Percentiles rank a stretch among this genome's conserved stretches.
Conservation (phyloP, 2,329 filamentous ascomycete genomes). For the Talaromyces piceae region DNA sequence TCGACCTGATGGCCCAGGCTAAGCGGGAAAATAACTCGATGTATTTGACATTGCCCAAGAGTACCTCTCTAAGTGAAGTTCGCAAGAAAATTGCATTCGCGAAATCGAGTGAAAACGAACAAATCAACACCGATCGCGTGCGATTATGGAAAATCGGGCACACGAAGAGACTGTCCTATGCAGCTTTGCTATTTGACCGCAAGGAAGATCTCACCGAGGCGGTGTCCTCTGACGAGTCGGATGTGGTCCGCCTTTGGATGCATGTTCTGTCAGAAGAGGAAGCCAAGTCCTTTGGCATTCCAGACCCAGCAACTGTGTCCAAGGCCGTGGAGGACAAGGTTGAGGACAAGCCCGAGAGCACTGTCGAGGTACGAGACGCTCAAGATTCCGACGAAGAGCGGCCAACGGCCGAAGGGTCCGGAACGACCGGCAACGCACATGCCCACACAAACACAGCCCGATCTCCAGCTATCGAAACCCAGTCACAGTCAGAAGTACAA, state of each 20-base stretch:
- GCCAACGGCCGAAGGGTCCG: constrained; percentile 7
- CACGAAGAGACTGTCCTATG: constrained; percentile 23
- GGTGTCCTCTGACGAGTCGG: constrained; percentile 19
- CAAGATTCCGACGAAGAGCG: constrained; percentile 19
- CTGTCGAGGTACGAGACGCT: constrained; percentile 20
- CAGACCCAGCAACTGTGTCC: constrained; percentile 21
- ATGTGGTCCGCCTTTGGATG: constrained; percentile 31
- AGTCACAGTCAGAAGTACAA: background rate
- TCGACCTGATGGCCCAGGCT: constrained; percentile 35
- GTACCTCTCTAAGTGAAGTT: constrained; percentile 28
- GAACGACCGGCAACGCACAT: background rate
- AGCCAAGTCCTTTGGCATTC: constrained; percentile 28
- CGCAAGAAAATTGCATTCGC: constrained; percentile 29
- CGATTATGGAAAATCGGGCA: constrained; percentile 36
- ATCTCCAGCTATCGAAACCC: background rate
- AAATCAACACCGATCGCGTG: constrained; percentile 25
- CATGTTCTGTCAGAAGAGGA: constrained; percentile 29
- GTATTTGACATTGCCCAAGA: constrained; percentile 28
- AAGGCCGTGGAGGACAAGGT: constrained; percentile 16
- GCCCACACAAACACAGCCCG: background rate
- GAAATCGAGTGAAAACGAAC: constrained; percentile 20
- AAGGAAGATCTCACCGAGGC: constrained; percentile 25
- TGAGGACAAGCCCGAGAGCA: constrained; percentile 25
- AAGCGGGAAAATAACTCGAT: constrained; percentile 27
- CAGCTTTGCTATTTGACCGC: constrained; percentile 28